Evolutionary conservation across 768 basidiomycete species (phyloP).

Genomic region (Suillus spraguei): DNA sequence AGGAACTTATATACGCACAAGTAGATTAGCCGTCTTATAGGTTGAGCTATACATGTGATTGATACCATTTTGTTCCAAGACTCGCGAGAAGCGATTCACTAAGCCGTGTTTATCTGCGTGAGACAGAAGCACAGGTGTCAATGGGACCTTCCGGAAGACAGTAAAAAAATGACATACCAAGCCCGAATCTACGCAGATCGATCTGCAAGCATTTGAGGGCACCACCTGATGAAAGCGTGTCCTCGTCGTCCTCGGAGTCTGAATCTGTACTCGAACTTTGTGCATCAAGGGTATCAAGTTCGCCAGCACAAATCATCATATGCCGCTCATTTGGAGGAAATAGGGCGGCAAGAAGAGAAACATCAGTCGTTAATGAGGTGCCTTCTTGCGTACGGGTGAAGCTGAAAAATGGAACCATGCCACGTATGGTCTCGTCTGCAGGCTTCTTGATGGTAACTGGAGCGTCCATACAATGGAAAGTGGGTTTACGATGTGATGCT

Average conservation of each 20-base stretch:
- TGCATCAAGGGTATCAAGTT: constrained; percentile 61
- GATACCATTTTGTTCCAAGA: constrained; percentile 71
- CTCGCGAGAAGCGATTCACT: constrained; percentile 73
- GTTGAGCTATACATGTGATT: constrained; percentile 87
- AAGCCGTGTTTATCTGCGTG: constrained; percentile 72
- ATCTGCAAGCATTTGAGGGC: constrained; percentile 73
- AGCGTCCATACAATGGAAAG: constrained; percentile 11
- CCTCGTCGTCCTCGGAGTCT: constrained; percentile 42
- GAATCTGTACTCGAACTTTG: constrained; percentile 33
- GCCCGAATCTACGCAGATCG: constrained; percentile 69
- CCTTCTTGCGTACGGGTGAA: constrained; percentile 79
- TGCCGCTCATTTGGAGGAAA: constrained; percentile 74
- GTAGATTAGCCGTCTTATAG: constrained; percentile 79
- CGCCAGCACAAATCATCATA: constrained; percentile 73
- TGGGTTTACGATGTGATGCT: constrained; percentile 14
- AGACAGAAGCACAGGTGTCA: constrained; percentile 8
- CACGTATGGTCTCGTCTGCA: constrained; percentile 9
- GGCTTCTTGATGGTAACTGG: constrained; percentile 19
- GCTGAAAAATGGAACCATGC: constrained; percentile 71
- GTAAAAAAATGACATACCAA: constrained; percentile 47
- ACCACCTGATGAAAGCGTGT: constrained; percentile 36
- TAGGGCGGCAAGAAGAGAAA: constrained; percentile 62
- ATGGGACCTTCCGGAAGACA: constrained; percentile 6
- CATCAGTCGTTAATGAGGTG: constrained; percentile 75
- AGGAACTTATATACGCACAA: constrained; percentile 45